Conservation (phyloP, 2,329 filamentous ascomycete species). For the Aspergillus spinulosporus region DNA sequence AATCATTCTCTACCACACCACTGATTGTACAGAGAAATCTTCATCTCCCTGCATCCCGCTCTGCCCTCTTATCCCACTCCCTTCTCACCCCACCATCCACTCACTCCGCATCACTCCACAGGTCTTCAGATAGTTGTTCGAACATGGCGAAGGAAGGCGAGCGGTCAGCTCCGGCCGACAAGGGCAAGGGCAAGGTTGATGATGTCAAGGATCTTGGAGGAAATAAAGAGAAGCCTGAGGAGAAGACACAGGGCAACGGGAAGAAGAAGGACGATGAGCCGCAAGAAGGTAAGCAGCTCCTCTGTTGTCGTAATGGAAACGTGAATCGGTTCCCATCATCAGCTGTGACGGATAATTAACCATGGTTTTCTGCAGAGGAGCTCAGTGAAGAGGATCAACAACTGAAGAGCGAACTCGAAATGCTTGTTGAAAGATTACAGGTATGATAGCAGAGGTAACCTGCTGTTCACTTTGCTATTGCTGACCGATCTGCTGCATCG, state of each 20-base stretch:
- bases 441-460: slow-evolving; percentile 50
- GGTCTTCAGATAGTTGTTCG: slow-evolving; percentile 34
- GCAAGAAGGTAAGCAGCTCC: slow-evolving; percentile 53
- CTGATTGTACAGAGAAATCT: slow-evolving; percentile 18
- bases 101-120: slow-evolving; percentile 15
- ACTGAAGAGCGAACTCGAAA: slow-evolving; percentile 95
- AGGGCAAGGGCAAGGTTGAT: slow-evolving; percentile 92
- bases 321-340: slow-evolving; percentile 1
- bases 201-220: slow-evolving; percentile 62
- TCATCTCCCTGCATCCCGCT: slow-evolving; percentile 17
- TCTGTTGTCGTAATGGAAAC: slow-evolving; percentile 1
- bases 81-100: slow-evolving; percentile 8
- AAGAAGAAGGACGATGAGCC: slow-evolving; percentile 72
- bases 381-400: slow-evolving; percentile 97
- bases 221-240: slow-evolving; percentile 62
- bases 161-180: slow-evolving; percentile 78
- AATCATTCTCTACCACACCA: slow-evolving; percentile 23
- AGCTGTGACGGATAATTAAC: slow-evolving; percentile 24
- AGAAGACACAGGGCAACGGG: slow-evolving; percentile 68
- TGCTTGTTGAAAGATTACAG: slow-evolving; percentile 93
- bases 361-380: slow-evolving; percentile 66
- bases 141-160: slow-evolving; percentile 93
- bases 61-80: slow-evolving; percentile 9
- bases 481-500: slow-evolving; percentile 23
- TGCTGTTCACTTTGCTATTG: slow-evolving; percentile 25